phyloP scores from a whole-genome alignment of 2,329 filamentous ascomycete genomes.

The Plectosphaerella sp. region DNA sequence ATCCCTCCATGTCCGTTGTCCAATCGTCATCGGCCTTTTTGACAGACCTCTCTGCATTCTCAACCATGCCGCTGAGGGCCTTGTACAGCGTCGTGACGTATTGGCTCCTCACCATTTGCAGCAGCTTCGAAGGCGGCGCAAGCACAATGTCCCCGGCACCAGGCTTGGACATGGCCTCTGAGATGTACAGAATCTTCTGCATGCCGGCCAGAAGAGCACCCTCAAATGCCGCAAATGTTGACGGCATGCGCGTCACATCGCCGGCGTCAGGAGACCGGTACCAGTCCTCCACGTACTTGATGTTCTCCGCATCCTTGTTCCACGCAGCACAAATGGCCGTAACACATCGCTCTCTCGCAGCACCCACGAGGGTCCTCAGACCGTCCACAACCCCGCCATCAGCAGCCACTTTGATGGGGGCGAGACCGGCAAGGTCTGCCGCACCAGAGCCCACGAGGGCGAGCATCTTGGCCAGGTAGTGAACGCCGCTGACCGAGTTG shows the following conservation, averaged over 20 bases:
- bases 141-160: conserved; percentile 73
- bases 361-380: conserved; percentile 70
- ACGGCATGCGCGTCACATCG: conserved; percentile 88
- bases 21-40: conserved; percentile 62
- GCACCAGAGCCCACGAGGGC: conserved; percentile 80
- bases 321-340: conserved; percentile 84
- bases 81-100: conserved; percentile 95
- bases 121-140: conserved; percentile 78
- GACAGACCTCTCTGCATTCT: conserved; percentile 79
- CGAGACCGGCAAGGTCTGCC: conserved; percentile 76
- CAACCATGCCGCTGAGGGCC: conserved; percentile 90
- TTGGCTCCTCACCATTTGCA: conserved; percentile 86
- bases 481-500: conserved; percentile 86
- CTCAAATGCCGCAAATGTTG: conserved; percentile 81
- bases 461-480: conserved; percentile 82
- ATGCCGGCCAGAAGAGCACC: conserved; percentile 76
- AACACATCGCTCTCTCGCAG: conserved; percentile 78
- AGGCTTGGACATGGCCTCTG: conserved; percentile 74
- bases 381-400: conserved; percentile 61
- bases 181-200: conserved; percentile 93
- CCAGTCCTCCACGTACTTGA: conserved; percentile 93
- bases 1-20: conserved; percentile 43
- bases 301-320: conserved; percentile 90
- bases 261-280: conserved; percentile 73
- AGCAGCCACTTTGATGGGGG: conserved; percentile 53